Conservation (phyloP, 345 rosid species). For the Acer yangbiense region DNA sequence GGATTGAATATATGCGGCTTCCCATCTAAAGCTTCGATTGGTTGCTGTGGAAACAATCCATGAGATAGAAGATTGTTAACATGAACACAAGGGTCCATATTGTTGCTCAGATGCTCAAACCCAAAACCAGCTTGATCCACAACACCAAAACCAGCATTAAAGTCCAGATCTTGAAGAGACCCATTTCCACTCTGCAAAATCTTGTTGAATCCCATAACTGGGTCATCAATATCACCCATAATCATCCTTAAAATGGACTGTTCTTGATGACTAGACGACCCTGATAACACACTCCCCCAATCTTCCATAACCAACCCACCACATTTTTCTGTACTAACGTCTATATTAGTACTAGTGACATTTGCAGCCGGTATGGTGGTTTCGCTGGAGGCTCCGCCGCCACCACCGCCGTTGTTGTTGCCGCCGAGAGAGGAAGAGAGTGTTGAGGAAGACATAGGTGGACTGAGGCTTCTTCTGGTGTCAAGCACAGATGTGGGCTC, state of each 20-base stretch:
- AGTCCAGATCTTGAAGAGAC: slow-evolving; percentile 39
- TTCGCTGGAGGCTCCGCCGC: slow-evolving; percentile 45
- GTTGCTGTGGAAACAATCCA: slow-evolving; percentile 30
- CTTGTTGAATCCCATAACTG: slow-evolving; percentile 57
- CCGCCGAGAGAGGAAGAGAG: slow-evolving; percentile 74
- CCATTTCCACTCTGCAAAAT: slow-evolving; percentile 48
- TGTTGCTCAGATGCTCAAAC: slow-evolving; percentile 32
- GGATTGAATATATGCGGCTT: slow-evolving; percentile 53
- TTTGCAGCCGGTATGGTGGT: slow-evolving; percentile 35
- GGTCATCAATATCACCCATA: slow-evolving; percentile 74
- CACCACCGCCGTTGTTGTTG: slow-evolving; percentile 23
- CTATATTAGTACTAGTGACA: slow-evolving; percentile 38
- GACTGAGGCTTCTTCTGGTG: slow-evolving; percentile 50
- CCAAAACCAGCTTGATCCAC: slow-evolving; percentile 60
- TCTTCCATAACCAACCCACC: slow-evolving; percentile 52
- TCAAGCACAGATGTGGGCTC: slow-evolving; percentile 75
- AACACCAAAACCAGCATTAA: slow-evolving; percentile 57
- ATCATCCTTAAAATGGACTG: slow-evolving; percentile 66
- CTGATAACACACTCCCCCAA: slow-evolving; percentile 65
- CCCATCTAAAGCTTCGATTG: slow-evolving; percentile 40
- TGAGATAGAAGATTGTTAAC: slow-evolving; percentile 27
- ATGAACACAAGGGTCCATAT: slow-evolving; percentile 30
- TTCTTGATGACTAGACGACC: slow-evolving; percentile 57
- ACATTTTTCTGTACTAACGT: slow-evolving; percentile 47
- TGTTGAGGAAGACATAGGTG: slow-evolving; percentile 67